These are phyloP conservation scores for Podaxis mareebaensis DNA, from an alignment of 768 basidiomycete species.

Conservation along the genomic window DNA sequence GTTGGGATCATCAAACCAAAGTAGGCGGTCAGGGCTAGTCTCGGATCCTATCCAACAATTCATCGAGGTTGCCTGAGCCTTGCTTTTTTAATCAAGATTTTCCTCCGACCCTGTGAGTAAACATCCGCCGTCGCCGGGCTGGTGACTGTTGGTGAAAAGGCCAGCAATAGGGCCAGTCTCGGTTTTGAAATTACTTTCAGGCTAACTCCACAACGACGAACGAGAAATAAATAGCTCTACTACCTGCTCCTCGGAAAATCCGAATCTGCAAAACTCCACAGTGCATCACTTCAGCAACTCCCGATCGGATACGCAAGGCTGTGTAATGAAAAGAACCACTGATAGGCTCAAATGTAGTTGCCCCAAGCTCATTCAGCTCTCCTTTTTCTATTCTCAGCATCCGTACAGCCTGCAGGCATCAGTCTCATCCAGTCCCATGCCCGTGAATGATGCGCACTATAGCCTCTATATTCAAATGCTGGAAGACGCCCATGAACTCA, in stretches of 20 bases:
- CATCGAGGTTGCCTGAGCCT: constrained; percentile 1
- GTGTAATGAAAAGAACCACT: background rate
- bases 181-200: background rate
- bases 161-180: background rate
- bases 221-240: background rate
- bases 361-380: background rate
- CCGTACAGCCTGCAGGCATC: constrained; percentile 1
- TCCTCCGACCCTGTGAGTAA: constrained; percentile 7
- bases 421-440: background rate
- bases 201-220: background rate
- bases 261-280: background rate
- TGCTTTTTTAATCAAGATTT: background rate
- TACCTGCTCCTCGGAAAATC: background rate
- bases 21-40: background rate
- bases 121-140: constrained; percentile 3
- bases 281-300: background rate
- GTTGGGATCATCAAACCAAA: too few species aligned
- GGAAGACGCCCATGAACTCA: background rate
- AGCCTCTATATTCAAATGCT: background rate
- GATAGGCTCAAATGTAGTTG: background rate
- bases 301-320: background rate
- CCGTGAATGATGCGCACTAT: background rate
- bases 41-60: constrained; percentile 6
- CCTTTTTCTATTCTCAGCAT: background rate
- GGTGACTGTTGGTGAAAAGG: background rate